Evolutionary conservation across 352 stramenopile species (phyloP).

Genomic region (Peronosclerospora sorghi): DNA sequence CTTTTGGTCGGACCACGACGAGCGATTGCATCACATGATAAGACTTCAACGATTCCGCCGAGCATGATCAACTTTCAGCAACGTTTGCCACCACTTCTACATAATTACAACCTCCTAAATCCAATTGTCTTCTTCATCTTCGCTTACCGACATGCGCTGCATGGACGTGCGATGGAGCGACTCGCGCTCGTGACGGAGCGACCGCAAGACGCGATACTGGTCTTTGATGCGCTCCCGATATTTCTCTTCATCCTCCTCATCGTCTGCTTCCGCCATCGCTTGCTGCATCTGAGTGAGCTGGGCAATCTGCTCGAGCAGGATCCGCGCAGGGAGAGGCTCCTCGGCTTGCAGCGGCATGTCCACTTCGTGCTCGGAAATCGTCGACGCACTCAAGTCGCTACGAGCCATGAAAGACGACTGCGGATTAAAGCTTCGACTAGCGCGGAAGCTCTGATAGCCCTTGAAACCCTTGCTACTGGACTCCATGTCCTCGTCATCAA

Average conservation of each 20-base stretch:
- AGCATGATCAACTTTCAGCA: too few species aligned
- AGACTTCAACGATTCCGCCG: too few species aligned
- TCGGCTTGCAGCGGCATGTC: constrained; percentile 15
- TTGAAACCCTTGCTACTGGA: constrained; percentile 6
- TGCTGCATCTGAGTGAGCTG: constrained; percentile 44
- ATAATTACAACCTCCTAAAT: constrained; percentile 8
- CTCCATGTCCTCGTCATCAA: constrained; percentile 20
- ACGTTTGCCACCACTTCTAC: constrained; percentile 12
- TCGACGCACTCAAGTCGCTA: constrained; percentile 17
- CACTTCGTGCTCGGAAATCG: constrained; percentile 14
- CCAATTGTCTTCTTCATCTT: constrained; percentile 17
- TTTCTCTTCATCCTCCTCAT: constrained; percentile 36
- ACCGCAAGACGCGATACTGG: constrained; percentile 39
- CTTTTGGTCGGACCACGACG: too few species aligned
- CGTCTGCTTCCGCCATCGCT: constrained; percentile 33
- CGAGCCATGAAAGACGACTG: constrained; percentile 13
- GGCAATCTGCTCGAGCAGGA: constrained; percentile 40
- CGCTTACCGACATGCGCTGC: constrained; percentile 5
- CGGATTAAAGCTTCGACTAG: constrained; percentile 7
- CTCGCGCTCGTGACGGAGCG: too few species aligned
- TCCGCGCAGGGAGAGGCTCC: constrained; percentile 25
- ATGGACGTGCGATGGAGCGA: too few species aligned
- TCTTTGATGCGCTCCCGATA: constrained; percentile 44
- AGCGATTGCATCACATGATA: too few species aligned
- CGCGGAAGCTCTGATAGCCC: background rate